Evolutionary conservation across 2,329 filamentous ascomycete species (phyloP).

Genomic region (Fusarium praegraminearum): DNA sequence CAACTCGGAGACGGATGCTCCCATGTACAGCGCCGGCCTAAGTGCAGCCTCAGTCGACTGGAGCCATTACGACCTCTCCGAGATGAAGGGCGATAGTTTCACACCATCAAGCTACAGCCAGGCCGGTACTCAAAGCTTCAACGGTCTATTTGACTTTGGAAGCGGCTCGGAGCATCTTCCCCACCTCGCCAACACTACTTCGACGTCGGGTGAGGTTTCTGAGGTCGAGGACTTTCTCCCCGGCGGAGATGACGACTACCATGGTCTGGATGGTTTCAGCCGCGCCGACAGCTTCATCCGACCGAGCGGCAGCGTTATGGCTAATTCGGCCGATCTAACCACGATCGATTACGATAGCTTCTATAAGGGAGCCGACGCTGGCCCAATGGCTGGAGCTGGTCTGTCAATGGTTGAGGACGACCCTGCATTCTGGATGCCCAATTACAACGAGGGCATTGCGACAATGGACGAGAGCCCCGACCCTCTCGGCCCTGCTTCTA

Average conservation of each 20-base stretch:
- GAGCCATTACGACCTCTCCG: slow-evolving; percentile 61
- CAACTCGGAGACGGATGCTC: slow-evolving; percentile 65
- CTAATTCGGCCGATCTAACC: slow-evolving; percentile 58
- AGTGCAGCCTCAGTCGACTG: slow-evolving; percentile 64
- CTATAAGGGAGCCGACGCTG: slow-evolving; percentile 60
- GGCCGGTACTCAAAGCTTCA: slow-evolving; percentile 63
- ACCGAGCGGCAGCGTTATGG: slow-evolving; percentile 58
- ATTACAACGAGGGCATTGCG: slow-evolving; percentile 57
- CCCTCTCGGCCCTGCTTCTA: slow-evolving; percentile 48
- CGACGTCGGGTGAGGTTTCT: slow-evolving; percentile 75
- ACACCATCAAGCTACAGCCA: slow-evolving; percentile 68
- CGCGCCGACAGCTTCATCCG: slow-evolving; percentile 61
- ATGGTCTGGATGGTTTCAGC: slow-evolving; percentile 54
- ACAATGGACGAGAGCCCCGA: slow-evolving; percentile 55
- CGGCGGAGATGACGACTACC: slow-evolving; percentile 62
- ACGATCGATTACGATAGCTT: slow-evolving; percentile 68
- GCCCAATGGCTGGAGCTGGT: slow-evolving; percentile 56
- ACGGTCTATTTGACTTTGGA: slow-evolving; percentile 63
- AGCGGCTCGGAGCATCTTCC: slow-evolving; percentile 66
- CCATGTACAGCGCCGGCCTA: slow-evolving; percentile 72
- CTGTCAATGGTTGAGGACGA: slow-evolving; percentile 66
- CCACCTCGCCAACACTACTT: slow-evolving; percentile 67
- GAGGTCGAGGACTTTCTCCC: slow-evolving; percentile 72
- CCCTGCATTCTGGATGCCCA: slow-evolving; percentile 62
- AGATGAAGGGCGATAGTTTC: slow-evolving; percentile 62